Percentiles rank a stretch among this genome's conserved stretches.
These are phyloP conservation scores for Pythium vanterpoolii DNA, from an alignment of 352 stramenopile genomes.

Conservation along the genomic window DNA sequence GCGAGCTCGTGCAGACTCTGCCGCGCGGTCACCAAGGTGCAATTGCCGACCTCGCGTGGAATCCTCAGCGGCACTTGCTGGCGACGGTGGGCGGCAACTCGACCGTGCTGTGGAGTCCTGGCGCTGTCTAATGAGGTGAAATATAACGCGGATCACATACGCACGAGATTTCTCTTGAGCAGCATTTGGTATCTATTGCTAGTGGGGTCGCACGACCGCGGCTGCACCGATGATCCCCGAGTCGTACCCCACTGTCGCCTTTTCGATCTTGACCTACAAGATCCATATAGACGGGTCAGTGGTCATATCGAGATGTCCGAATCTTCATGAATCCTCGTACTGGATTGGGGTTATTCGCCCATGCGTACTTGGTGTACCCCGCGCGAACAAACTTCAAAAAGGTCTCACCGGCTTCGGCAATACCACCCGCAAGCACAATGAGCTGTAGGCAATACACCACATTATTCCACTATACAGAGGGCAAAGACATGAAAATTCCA, in stretches of 20 bases:
- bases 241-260: slow-evolving; percentile 78
- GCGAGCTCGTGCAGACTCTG: slow-evolving; percentile 56
- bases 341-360: slow-evolving; percentile 66
- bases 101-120: slow-evolving; percentile 65
- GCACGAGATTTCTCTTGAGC: no score
- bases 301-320: no score
- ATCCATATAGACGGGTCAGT: background rate
- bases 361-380: slow-evolving; percentile 67
- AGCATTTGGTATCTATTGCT: background rate
- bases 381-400: slow-evolving; percentile 66
- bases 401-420: slow-evolving; percentile 64
- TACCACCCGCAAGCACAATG: slow-evolving; percentile 75
- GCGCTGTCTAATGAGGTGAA: slow-evolving; percentile 11
- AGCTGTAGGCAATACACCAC: slow-evolving; percentile 32
- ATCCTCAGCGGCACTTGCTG: slow-evolving; percentile 80
- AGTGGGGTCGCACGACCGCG: slow-evolving; percentile 23
- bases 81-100: slow-evolving; percentile 70
- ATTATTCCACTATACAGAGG: background rate
- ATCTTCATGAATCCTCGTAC: slow-evolving; percentile 25
- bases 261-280: slow-evolving; percentile 65
- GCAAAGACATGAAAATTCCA: background rate
- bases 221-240: slow-evolving; percentile 79
- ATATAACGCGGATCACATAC: background rate
- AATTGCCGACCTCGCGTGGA: slow-evolving; percentile 74
- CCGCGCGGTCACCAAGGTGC: slow-evolving; percentile 59